Base-by-base conservation (phyloP, 768 basidiomycete genomes). In the Pisolithus marmoratus region DNA sequence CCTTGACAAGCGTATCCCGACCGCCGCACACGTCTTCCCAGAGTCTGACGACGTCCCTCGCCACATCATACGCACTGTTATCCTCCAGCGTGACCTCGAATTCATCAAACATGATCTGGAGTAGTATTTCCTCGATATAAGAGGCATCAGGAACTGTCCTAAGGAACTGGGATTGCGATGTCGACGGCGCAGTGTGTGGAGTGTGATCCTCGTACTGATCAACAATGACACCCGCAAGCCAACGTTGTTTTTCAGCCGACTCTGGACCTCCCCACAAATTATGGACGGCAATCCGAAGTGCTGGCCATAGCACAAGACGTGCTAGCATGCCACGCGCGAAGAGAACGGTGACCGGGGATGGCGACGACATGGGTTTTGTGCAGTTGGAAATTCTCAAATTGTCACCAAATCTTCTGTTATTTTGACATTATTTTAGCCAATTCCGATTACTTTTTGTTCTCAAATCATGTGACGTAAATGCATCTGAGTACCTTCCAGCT, bases 241-340 rank as follows among this genome's bases (percentile, higher is more conserved):
- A 94, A 20, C 82, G 87, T 43, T 85, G 82, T 71, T 95, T 96
- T n/a, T 72, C 73, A 5, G 67, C 63, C 9, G 80, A 79, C 24
- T 82, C 80, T 19, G 86, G 80, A 3, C 93, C 93, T 24, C 94
- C 94, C 93, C 93, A 95, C 56, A 74, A 70, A 60, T 93, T 81
- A 56, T 87, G 82, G 36, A 97, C 83, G 31, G 94, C 94, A 61
- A 95, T 73, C 38, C 86, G 84, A 24, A 97, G 79, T 3, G 85
- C 90, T 42, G 89, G 80, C 94, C 94, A 98, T 50, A 85, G 72
- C 12, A 78, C 76, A 46, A 98, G 78, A 49, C 93, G 80, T 23
- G 93, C 84, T 53, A 95, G 78, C 4, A 88, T 81, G 2, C 92
- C 91, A 20, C 92, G 83, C 12, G 94, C 94, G 60, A 96, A 94